A percentile compares a stretch with the other conserved stretches of the same genome.
Evolutionary conservation across 257 asterid genomes (phyloP).

Genomic region (Pogostemon cablin): DNA sequence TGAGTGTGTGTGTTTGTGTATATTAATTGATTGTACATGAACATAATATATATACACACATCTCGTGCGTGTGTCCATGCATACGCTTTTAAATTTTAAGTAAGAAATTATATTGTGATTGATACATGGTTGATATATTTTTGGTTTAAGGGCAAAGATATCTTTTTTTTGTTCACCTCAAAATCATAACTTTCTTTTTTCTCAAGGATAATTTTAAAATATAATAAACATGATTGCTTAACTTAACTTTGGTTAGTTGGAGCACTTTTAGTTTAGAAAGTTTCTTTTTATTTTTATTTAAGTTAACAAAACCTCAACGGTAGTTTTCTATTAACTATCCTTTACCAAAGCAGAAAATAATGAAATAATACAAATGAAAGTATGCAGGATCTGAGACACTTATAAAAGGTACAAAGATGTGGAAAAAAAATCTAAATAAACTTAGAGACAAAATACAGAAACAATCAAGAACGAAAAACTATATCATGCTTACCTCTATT

Average conservation of each 20-base stretch:
- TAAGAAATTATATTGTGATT: not conserved
- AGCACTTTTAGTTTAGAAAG: not conserved
- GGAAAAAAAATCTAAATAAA: not conserved
- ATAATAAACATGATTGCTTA: not conserved
- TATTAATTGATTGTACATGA: not conserved
- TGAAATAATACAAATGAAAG: conserved; percentile 13
- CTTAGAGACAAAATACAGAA: conserved; percentile 13
- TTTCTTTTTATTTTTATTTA: not conserved
- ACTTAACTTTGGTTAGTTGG: not conserved
- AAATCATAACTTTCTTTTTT: not conserved
- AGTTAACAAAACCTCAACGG: not conserved
- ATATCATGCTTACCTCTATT: conserved; percentile 73
- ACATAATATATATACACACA: not conserved
- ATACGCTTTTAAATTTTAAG: not conserved
- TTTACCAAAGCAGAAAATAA: not conserved
- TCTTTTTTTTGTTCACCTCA: not conserved
- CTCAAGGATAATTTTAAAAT: not conserved
- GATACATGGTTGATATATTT: not conserved
- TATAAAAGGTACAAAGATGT: conserved; percentile 1
- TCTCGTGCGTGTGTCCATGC: not conserved
- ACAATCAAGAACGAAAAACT: not conserved
- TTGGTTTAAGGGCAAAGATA: not conserved
- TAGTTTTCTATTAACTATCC: not conserved
- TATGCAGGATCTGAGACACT: conserved; percentile 1
- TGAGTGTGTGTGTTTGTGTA: not conserved